Conservation (phyloP, 1,139 yeast genomes). For the Debaryomyces sp. region DNA sequence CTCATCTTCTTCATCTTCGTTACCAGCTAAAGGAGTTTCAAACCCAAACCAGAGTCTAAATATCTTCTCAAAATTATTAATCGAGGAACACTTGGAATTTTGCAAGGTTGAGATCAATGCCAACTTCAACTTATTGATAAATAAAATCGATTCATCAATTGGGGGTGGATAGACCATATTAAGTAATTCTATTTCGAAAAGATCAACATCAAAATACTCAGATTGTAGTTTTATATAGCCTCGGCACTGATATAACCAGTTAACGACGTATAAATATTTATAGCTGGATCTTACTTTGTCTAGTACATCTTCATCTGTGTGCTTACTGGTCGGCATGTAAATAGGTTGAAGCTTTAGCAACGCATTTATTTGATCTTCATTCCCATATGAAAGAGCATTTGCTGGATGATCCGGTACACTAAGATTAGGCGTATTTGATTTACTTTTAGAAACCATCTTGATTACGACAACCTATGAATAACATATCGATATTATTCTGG, state of each 20-base stretch:
- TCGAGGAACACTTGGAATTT: conserved; percentile 29
- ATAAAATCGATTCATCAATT: conserved; percentile 32
- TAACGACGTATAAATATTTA: conserved; percentile 48
- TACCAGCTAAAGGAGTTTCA: conserved; percentile 40
- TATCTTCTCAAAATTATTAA: conserved; percentile 48
- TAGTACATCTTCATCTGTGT: conserved; percentile 16
- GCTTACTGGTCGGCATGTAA: conserved; percentile 29
- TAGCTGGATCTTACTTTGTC: conserved; percentile 27
- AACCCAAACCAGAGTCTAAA: conserved; percentile 47
- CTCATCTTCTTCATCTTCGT: conserved; percentile 23
- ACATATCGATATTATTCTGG: not conserved
- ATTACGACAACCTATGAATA: not conserved
- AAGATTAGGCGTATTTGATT: conserved; percentile 16
- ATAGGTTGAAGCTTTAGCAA: conserved; percentile 33
- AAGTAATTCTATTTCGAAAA: conserved; percentile 57
- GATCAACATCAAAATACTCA: conserved; percentile 55
- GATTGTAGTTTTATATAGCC: conserved; percentile 45
- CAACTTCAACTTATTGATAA: conserved; percentile 43
- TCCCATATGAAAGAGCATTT: conserved; percentile 25
- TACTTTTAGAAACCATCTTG: conserved; percentile 15
- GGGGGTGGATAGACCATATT: conserved; percentile 42
- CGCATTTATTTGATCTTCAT: conserved; percentile 27
- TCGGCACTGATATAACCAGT: conserved; percentile 53
- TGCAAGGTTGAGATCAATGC: conserved; percentile 42
- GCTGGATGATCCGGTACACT: conserved; percentile 24